Base-by-base conservation (phyloP, 1,139 yeast species). In the Pichia sp. region DNA sequence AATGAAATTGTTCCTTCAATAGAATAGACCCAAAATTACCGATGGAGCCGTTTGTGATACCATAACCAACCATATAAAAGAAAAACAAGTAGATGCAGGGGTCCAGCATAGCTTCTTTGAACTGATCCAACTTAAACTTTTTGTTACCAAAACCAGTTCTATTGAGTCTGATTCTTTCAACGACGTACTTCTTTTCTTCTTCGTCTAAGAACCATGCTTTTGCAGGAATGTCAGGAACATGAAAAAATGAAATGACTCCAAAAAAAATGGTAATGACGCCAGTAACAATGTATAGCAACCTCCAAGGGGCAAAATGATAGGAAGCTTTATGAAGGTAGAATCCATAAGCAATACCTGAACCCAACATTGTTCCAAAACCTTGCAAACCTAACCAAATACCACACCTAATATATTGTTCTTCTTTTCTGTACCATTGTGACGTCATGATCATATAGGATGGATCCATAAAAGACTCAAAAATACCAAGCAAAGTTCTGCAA, bases 361-460 rank as follows among this genome's bases (percentile, higher is more conserved):
- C 81, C n/a, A 64, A 31, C 47, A 77, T 67, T 13, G 74, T 71
- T 57, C 85, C 84, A 26, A 79, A 62, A 16, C 84, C 84, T 55
- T 76, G 73, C 60, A 72, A 75, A 34, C 77, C 75, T 58, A 77
- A 76, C 82, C 81, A 81, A 58, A 75, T 64, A 44, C 72, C 73
- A 54, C 75, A 70, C 61, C 84, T 74, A 49, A 73, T 66, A 57
- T 74, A 78, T 55, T 72, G 80, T 66, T 78, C 84, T 43, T 72
- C 77, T 61, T 69, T 72, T 48, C 72, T 76, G 67, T 79, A 81
- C 75, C 79, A 82, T 65, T 77, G 80, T 13, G 78, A 71, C 6
- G 84, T 79, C 49, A 82, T 70, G 46, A 79, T 71, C 49, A 80
- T 77, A 58, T 77, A 73, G 2, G 80, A 76, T 2, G 85, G 84